phyloP scores from a whole-genome alignment of 495 filamentous ascomycete genomes.

The Aspergillus cristatus region DNA sequence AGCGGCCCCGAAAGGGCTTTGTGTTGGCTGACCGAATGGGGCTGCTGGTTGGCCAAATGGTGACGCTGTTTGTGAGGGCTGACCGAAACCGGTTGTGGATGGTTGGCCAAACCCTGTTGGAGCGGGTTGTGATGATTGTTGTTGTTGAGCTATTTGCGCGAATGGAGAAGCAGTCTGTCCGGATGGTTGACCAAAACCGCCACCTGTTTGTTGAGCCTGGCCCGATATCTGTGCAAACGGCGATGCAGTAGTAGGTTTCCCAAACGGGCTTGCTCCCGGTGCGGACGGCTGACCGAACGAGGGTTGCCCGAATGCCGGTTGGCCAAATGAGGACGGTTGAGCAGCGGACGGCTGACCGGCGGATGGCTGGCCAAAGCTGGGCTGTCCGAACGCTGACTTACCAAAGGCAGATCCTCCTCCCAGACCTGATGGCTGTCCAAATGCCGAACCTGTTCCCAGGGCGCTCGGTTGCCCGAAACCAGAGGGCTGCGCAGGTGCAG shows the following conservation, averaged over 20 bases:
- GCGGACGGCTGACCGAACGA: constrained; percentile 23
- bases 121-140: not conserved
- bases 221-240: constrained; percentile 25
- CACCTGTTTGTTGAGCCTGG: constrained; percentile 13
- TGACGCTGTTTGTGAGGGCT: constrained; percentile 20
- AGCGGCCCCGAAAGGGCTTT: constrained; percentile 10
- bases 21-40: constrained; percentile 19
- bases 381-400: constrained; percentile 31
- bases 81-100: constrained; percentile 22
- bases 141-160: constrained; percentile 17
- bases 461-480: constrained; percentile 27
- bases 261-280: constrained; percentile 18
- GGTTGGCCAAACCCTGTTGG: constrained; percentile 20
- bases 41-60: constrained; percentile 14
- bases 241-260: constrained; percentile 18
- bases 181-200: constrained; percentile 22
- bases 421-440: constrained; percentile 23
- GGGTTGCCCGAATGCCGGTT: constrained; percentile 21
- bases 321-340: constrained; percentile 18
- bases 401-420: constrained; percentile 15
- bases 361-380: constrained; percentile 18
- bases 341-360: constrained; percentile 23
- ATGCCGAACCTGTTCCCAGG: constrained; percentile 23
- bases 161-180: constrained; percentile 20
- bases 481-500: constrained; percentile 11